Percentiles rank a stretch among this genome's conserved stretches.
Evolutionary conservation across 140 eudicot species (phyloP).

Genomic region (Oenanthe javanica): DNA sequence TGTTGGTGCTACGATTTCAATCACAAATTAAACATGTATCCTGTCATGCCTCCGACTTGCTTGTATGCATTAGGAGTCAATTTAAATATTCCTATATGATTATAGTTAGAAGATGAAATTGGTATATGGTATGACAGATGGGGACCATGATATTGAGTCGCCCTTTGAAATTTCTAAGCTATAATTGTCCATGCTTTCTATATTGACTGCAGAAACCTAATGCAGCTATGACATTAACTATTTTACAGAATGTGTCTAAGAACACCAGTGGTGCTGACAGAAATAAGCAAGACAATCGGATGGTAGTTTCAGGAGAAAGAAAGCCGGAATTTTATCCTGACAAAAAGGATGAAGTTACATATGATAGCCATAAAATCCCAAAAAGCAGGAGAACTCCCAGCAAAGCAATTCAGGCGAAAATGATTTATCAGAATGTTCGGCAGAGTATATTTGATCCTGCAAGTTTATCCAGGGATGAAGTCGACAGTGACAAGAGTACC

Average conservation of each 20-base stretch:
- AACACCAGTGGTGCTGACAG: conserved; percentile 17
- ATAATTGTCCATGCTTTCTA: too few relatives aligned
- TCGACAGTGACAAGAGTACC: conserved; percentile 16
- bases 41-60: not conserved
- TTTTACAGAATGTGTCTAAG: conserved; percentile 34
- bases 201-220: not conserved
- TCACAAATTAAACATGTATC: not conserved
- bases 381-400: not conserved
- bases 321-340: not conserved
- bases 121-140: not conserved
- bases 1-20: not conserved
- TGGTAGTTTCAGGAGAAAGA: not conserved
- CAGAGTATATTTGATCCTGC: not conserved
- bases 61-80: not conserved
- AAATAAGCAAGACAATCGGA: conserved; percentile 12
- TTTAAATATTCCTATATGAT: not conserved
- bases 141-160: not conserved
- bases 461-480: conserved; percentile 17
- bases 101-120: not conserved
- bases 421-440: not conserved
- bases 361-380: conserved; percentile 4
- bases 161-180: not conserved
- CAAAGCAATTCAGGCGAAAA: not conserved
- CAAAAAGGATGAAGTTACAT: not conserved
- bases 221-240: not conserved